Evolutionary conservation across 1,139 yeast species (phyloP).

Genomic region (Taphrina wiesneri): DNA sequence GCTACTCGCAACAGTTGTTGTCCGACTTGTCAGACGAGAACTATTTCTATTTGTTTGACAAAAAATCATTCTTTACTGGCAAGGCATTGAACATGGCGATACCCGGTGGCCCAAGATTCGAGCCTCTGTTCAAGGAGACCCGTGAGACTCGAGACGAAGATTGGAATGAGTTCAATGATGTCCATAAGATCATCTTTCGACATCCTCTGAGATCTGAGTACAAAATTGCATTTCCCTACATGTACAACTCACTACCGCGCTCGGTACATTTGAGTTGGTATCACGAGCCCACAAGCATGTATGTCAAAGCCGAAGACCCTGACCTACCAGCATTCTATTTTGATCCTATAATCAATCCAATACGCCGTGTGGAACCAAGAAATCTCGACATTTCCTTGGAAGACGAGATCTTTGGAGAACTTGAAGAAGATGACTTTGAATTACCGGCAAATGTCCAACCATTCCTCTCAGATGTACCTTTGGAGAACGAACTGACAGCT

Average conservation of each 20-base stretch:
- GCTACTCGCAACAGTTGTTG: slow-evolving; percentile 68
- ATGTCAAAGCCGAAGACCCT: slow-evolving; percentile 53
- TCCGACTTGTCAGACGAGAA: slow-evolving; percentile 60
- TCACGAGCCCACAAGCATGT: slow-evolving; percentile 60
- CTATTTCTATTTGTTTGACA: slow-evolving; percentile 69
- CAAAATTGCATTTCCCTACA: slow-evolving; percentile 77
- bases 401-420: slow-evolving; percentile 42
- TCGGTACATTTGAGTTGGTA: slow-evolving; percentile 63
- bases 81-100: slow-evolving; percentile 82
- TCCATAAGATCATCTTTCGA: slow-evolving; percentile 82
- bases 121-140: slow-evolving; percentile 72
- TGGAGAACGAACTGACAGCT: slow-evolving; percentile 55
- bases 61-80: slow-evolving; percentile 78
- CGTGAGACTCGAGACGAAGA: slow-evolving; percentile 67
- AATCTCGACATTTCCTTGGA: slow-evolving; percentile 41
- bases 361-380: slow-evolving; percentile 46
- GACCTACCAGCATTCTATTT: slow-evolving; percentile 61
- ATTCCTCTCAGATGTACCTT: slow-evolving; percentile 51
- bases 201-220: slow-evolving; percentile 77
- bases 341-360: slow-evolving; percentile 59
- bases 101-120: slow-evolving; percentile 97
- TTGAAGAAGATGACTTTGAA: slow-evolving; percentile 48
- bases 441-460: slow-evolving; percentile 53
- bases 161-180: slow-evolving; percentile 82
- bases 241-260: slow-evolving; percentile 77